Conservation (phyloP, 2,329 filamentous ascomycete species). For the Talaromyces pinophilus region DNA sequence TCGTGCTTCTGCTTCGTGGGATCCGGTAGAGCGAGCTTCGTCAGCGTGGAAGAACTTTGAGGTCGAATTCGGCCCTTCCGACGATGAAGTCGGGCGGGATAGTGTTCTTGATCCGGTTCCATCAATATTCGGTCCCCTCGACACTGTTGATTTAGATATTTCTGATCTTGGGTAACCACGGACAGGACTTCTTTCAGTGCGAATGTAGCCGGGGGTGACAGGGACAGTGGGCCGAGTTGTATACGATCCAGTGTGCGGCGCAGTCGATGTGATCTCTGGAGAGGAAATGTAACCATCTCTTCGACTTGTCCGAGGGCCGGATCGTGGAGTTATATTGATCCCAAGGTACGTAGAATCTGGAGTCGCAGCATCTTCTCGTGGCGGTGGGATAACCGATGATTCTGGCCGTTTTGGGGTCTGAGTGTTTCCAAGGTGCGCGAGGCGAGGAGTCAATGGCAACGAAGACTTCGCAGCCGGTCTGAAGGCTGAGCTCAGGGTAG, state of each 20-base stretch:
- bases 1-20: conserved; percentile 34
- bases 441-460: conserved; percentile 59
- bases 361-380: conserved; percentile 55
- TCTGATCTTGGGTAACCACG: conserved; percentile 34
- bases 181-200: conserved; percentile 40
- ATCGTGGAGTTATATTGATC: conserved; percentile 76
- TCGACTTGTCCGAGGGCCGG: conserved; percentile 70
- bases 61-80: conserved; percentile 34
- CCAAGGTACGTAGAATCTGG: conserved; percentile 60
- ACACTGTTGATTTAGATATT: conserved; percentile 35
- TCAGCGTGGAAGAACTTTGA: conserved; percentile 92
- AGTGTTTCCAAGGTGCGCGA: conserved; percentile 48
- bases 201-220: conserved; percentile 29
- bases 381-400: conserved; percentile 38
- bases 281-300: conserved; percentile 69
- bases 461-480: conserved; percentile 54
- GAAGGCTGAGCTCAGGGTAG: conserved; percentile 65
- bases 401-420: conserved; percentile 38
- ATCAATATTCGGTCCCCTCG: conserved; percentile 43
- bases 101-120: conserved; percentile 30
- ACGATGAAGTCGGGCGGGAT: conserved; percentile 39
- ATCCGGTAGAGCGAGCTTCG: conserved; percentile 63
- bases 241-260: conserved; percentile 30
- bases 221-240: conserved; percentile 33
- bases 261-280: conserved; percentile 55